Evolutionary conservation across 192 early-diverging fungal genomes (phyloP).

Genomic region (Rhizoclosmatium globosum): DNA sequence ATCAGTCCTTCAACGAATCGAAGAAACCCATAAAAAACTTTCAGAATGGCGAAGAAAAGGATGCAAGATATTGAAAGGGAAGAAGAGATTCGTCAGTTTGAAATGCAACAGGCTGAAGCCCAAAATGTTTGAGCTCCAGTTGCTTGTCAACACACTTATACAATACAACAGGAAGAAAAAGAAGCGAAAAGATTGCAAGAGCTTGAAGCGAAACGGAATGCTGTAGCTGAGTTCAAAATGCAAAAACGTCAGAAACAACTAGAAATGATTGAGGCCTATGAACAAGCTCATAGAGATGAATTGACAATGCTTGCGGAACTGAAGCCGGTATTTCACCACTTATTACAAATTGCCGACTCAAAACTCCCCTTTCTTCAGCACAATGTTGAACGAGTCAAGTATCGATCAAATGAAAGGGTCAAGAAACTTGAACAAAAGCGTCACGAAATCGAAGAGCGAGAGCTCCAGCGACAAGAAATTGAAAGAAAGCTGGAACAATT

Average conservation of each 20-base stretch:
- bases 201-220: not conserved
- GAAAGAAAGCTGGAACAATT: constrained; percentile 31
- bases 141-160: not conserved
- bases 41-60: constrained; percentile 12
- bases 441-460: not conserved
- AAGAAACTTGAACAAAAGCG: constrained; percentile 15
- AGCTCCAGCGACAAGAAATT: constrained; percentile 8
- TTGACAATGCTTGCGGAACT: not conserved
- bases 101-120: not conserved
- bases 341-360: not conserved
- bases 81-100: constrained; percentile 22
- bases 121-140: not conserved
- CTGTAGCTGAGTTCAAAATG: constrained; percentile 17
- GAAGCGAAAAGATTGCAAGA: not conserved
- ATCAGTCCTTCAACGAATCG: constrained; percentile 6
- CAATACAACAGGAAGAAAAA: not conserved
- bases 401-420: not conserved
- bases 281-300: not conserved
- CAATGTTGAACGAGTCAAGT: constrained; percentile 15
- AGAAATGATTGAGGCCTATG: constrained; percentile 13
- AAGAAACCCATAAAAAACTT: constrained; percentile 19
- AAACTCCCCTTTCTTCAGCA: not conserved
- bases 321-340: not conserved
- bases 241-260: constrained; percentile 10
- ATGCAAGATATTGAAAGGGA: constrained; percentile 22